A percentile compares a stretch with the other conserved stretches of the same genome.
phyloP scores from a whole-genome alignment of 1,139 yeast species.

The Saccharomyces hybrid region DNA sequence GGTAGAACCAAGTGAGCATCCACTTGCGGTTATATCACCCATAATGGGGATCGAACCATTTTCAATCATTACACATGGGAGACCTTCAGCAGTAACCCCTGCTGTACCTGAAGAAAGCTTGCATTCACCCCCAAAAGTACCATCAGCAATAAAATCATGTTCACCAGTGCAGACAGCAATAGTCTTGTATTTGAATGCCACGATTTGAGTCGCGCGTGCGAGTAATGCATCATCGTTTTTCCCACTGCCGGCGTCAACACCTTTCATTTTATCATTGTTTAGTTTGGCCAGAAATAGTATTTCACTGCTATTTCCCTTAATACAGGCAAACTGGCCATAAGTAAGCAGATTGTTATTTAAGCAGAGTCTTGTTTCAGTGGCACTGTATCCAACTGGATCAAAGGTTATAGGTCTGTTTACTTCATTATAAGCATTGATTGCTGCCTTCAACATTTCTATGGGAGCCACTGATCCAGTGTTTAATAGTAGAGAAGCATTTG shows the following conservation, averaged over 20 bases:
- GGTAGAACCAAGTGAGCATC: conserved; percentile 75
- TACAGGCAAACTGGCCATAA: conserved; percentile 54
- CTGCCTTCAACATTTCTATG: conserved; percentile 42
- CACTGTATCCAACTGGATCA: conserved; percentile 96
- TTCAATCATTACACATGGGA: conserved; percentile 31
- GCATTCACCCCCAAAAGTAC: conserved; percentile 27
- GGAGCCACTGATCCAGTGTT: conserved; percentile 69
- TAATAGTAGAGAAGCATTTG: conserved; percentile 50
- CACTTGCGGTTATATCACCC: conserved; percentile 80
- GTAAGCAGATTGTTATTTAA: conserved; percentile 46
- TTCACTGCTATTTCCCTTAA: conserved; percentile 88
- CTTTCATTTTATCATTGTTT: conserved; percentile 47
- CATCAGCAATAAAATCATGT: conserved; percentile 42
- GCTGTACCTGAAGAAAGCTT: conserved; percentile 15
- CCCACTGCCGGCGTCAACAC: conserved; percentile 57
- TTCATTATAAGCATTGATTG: conserved; percentile 52
- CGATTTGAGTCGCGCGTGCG: conserved; percentile 38
- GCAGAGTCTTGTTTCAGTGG: conserved; percentile 50
- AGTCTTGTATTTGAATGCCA: conserved; percentile 49
- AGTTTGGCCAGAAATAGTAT: conserved; percentile 44
- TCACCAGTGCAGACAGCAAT: conserved; percentile 70
- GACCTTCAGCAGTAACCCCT: conserved; percentile 23
- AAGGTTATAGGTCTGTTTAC: conserved; percentile 57
- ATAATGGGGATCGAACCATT: conserved; percentile 60
- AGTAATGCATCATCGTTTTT: conserved; percentile 25